phyloP scores from a whole-genome alignment of 2,329 filamentous ascomycete genomes.

The Neurospora sp. region DNA sequence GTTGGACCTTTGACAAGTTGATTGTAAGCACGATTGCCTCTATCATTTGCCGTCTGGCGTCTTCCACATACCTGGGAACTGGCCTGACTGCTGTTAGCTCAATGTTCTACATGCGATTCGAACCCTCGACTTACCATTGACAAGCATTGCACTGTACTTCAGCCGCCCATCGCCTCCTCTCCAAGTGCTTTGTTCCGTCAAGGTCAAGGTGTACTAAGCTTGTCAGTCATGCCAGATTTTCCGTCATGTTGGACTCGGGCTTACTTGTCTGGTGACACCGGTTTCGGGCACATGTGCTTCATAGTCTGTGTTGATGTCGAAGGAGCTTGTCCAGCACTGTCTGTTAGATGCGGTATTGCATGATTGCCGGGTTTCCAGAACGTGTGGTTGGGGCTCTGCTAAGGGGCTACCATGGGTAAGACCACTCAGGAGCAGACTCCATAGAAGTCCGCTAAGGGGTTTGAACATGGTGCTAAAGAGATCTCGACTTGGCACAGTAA shows the following conservation, averaged over 20 bases:
- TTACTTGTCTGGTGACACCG: constrained; percentile 14
- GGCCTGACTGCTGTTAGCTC: constrained; percentile 3
- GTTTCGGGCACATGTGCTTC: constrained; percentile 13
- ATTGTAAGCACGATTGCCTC: not conserved
- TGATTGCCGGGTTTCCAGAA: constrained; percentile 4
- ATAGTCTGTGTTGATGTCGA: constrained; percentile 18
- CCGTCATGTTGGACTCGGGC: not conserved
- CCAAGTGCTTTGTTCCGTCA: constrained; percentile 15
- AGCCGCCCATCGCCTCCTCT: constrained; percentile 13
- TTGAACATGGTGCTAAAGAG: not conserved
- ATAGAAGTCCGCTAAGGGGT: not conserved
- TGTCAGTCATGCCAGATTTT: not conserved
- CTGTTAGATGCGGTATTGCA: constrained; percentile 17
- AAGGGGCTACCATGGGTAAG: not conserved
- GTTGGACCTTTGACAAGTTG: constrained; percentile 38
- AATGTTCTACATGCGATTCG: too few relatives aligned
- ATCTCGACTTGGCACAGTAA: not conserved
- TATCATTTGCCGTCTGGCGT: not conserved
- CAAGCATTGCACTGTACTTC: constrained; percentile 17
- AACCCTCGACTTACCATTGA: constrained; percentile 13
- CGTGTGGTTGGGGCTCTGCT: not conserved
- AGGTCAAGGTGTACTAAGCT: constrained; percentile 14
- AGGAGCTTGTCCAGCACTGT: constrained; percentile 16
- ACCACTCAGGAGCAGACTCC: not conserved
- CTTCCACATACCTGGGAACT: constrained; percentile 10